Evolutionary conservation across 192 early-diverging fungal species (phyloP).

Genomic region (Dissophora ornata): DNA sequence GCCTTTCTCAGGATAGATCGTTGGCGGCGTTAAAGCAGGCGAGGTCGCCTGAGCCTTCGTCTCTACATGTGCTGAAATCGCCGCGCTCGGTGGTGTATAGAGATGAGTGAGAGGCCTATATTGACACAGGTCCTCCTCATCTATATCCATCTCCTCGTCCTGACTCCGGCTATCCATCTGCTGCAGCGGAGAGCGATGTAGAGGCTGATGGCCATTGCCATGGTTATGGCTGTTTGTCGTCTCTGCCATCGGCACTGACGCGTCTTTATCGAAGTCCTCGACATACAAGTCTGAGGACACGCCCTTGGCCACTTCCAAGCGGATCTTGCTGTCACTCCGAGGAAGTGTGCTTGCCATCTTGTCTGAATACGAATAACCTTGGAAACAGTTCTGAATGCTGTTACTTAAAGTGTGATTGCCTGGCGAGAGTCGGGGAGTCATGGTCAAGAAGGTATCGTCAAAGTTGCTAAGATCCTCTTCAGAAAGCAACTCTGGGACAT

Average conservation of each 20-base stretch:
- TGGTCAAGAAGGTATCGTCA: slow-evolving; percentile 64
- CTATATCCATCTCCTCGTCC: background rate
- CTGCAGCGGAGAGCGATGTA: slow-evolving; percentile 14
- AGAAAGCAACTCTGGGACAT: slow-evolving; percentile 69
- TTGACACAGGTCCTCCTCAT: slow-evolving; percentile 18
- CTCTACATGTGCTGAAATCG: slow-evolving; percentile 26
- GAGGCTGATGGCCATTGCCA: slow-evolving; percentile 10
- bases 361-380: slow-evolving; percentile 54
- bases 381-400: slow-evolving; percentile 53
- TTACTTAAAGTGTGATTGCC: slow-evolving; percentile 46
- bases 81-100: slow-evolving; percentile 35
- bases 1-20: slow-evolving; percentile 28
- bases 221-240: slow-evolving; percentile 1
- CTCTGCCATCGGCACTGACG: background rate
- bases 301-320: slow-evolving; percentile 4
- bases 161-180: background rate
- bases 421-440: slow-evolving; percentile 58
- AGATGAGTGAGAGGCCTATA: slow-evolving; percentile 17
- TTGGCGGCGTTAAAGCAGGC: slow-evolving; percentile 28
- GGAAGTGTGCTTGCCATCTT: slow-evolving; percentile 33
- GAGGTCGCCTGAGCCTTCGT: slow-evolving; percentile 39
- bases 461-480: slow-evolving; percentile 67
- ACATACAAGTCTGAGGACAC: slow-evolving; percentile 9
- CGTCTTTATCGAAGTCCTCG: slow-evolving; percentile 34
- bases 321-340: slow-evolving; percentile 41